Evolutionary conservation across 306 rosid genomes (phyloP).

Genomic region (Cotoneaster glaucophyllus): DNA sequence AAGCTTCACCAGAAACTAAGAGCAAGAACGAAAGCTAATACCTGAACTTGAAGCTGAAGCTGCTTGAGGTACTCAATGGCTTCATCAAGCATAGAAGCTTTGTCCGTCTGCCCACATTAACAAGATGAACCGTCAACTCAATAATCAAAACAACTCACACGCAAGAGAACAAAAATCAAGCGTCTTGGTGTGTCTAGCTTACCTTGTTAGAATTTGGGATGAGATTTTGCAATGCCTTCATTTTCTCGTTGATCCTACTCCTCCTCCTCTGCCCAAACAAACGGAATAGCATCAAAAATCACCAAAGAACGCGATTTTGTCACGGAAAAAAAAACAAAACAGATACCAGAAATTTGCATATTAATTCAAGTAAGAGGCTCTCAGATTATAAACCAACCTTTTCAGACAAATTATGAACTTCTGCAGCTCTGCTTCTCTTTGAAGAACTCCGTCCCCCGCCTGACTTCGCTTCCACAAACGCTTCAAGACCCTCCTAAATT

Average conservation of each 20-base stretch:
- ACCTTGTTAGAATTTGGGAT: constrained; percentile 97
- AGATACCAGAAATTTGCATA: not conserved
- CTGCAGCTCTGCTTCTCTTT: constrained; percentile 93
- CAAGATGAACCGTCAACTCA: constrained; percentile 5
- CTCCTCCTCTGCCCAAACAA: constrained; percentile 74
- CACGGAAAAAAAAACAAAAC: not conserved
- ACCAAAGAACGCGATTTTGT: not conserved
- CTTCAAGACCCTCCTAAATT: constrained; percentile 70
- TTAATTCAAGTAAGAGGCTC: not conserved
- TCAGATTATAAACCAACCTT: constrained; percentile 43
- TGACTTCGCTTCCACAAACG: constrained; percentile 45
- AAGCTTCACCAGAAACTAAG: not conserved
- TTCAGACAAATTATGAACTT: constrained; percentile 96
- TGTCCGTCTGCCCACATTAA: constrained; percentile 61
- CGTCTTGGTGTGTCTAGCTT: not conserved
- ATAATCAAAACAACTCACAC: not conserved
- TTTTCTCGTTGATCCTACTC: constrained; percentile 92
- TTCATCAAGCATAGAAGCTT: constrained; percentile 98
- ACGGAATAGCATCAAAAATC: not conserved
- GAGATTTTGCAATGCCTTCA: constrained; percentile 91
- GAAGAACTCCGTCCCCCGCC: constrained; percentile 50
- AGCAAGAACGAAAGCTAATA: not conserved
- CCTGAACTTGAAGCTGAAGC: constrained; percentile 99
- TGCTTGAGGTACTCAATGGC: constrained; percentile 96
- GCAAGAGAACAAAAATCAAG: not conserved